Evolutionary conservation across 2,329 filamentous ascomycete species (phyloP).

Genomic region (Coniochaeta hoffmannii): DNA sequence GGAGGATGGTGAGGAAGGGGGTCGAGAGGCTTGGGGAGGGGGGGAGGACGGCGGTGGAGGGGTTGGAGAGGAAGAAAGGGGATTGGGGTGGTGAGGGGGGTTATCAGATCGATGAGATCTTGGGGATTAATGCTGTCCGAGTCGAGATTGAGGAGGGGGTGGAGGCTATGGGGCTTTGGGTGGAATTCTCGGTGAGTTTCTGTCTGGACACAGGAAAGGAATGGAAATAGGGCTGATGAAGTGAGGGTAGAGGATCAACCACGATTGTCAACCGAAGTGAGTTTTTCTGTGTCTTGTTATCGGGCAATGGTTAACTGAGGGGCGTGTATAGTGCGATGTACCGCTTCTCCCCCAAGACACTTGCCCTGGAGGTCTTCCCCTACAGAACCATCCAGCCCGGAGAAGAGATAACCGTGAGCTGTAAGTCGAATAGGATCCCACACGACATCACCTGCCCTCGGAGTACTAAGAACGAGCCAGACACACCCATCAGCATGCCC

Average conservation of each 20-base stretch:
- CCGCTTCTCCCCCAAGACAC: conserved; percentile 11
- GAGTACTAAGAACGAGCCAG: conserved; percentile 9
- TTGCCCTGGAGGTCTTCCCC: conserved; percentile 18
- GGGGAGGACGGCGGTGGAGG: conserved; percentile 4
- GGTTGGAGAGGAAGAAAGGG: conserved; percentile 6
- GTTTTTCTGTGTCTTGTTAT: neutral
- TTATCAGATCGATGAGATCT: conserved; percentile 14
- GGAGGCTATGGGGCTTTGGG: conserved; percentile 16
- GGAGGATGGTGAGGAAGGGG: conserved; percentile 13
- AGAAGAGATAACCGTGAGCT: conserved; percentile 22
- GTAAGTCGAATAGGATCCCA: conserved; percentile 9
- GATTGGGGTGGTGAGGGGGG: conserved; percentile 5
- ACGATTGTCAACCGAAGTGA: conserved; percentile 19
- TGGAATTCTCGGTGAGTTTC: conserved; percentile 16
- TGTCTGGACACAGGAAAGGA: no score
- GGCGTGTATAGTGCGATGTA: conserved; percentile 12
- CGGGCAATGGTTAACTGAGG: neutral
- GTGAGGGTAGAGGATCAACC: conserved; percentile 17
- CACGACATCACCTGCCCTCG: neutral
- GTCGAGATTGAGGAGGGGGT: conserved; percentile 10
- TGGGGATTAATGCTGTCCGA: conserved; percentile 13
- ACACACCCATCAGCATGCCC: conserved; percentile 13
- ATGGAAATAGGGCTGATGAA: neutral
- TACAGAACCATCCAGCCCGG: conserved; percentile 18
- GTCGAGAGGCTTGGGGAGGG: conserved; percentile 12